Base-by-base conservation (phyloP, 371 early-diverging fungal genomes). In the Mucor saturninus region DNA sequence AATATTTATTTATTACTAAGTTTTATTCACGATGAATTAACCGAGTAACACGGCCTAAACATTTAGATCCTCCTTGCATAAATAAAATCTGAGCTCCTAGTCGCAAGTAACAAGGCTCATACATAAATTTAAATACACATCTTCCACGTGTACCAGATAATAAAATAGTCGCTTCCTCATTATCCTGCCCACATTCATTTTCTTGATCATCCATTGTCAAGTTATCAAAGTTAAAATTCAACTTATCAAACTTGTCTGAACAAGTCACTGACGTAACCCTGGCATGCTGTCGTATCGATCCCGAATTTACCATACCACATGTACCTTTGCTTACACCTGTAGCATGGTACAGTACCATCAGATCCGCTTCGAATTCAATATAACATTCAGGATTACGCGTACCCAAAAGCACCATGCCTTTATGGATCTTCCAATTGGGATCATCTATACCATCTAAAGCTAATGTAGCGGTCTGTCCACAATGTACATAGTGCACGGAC, bases 261-360 rank as follows among this genome's bases (percentile, higher is more conserved):
- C 68, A 32, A 14, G 80, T 72, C 26, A 92, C 89, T 30, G 66
- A 69, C 21, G 78, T 55, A 0, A 87, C 74, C 14, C 85, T 74
- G 5, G 93, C 97, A 3, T 90, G 91, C 73, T 95, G 95, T 15
- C 95, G 84, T 7, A 96, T 92, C 2, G 91, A 88, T 0, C 95
- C 94, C 42, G 91, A 92, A 69, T 95, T 95, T 48, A 96, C 69
- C 92, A 95, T 95, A 28, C 96, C 95, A 74, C 93, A 94, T 59
- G 93, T 93, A 40, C 91, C 91, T 73, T 13, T 60, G 37, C 55
- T 68, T 45, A 77, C 69, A 56, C 71, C 81, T 2, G 91, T 91
- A 42, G 86, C 83, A 74, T 93, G 94, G 68, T 88, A 91, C 31
- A 97, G 73, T 0, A 97, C 91, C 58, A 92, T 81, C 5, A 95